Conservation (phyloP, 2,329 filamentous ascomycete genomes). For the Plenodomus lindquistii region DNA sequence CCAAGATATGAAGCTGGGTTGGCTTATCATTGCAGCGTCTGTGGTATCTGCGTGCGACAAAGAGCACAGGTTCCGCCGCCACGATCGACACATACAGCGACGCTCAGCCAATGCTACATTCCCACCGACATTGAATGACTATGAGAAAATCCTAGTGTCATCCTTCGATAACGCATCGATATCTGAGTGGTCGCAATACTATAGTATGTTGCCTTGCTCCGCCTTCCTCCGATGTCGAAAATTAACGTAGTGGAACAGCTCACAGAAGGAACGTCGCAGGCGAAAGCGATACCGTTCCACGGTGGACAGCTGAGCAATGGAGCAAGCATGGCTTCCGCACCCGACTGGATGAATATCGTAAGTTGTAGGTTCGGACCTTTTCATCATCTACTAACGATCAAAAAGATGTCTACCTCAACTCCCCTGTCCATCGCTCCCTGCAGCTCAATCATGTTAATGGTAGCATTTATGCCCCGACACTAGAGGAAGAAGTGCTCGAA, state of each 20-base stretch:
- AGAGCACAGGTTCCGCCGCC: constrained; percentile 6
- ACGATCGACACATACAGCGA: constrained; percentile 25
- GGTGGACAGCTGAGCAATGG: constrained; percentile 43
- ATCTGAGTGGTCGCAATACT: constrained; percentile 41
- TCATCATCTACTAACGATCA: not conserved
- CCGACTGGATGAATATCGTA: constrained; percentile 39
- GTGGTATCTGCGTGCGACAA: constrained; percentile 1
- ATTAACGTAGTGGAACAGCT: constrained; percentile 5
- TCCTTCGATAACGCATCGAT: constrained; percentile 47
- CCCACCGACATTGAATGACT: constrained; percentile 33
- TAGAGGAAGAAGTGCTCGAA: constrained; percentile 37
- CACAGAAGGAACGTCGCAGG: constrained; percentile 36
- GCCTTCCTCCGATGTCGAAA: not conserved
- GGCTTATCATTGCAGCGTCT: not conserved
- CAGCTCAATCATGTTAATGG: constrained; percentile 36
- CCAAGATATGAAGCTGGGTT: not conserved
- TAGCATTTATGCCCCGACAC: constrained; percentile 25
- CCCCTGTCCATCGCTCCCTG: constrained; percentile 41
- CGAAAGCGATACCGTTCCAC: constrained; percentile 40
- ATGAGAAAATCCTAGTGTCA: constrained; percentile 43
- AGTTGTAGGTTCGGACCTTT: not conserved
- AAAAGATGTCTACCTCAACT: constrained; percentile 30
- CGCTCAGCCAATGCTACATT: constrained; percentile 26
- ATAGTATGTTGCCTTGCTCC: constrained; percentile 21
- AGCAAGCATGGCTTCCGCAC: constrained; percentile 33